Percentiles rank a stretch among this genome's conserved stretches.
These are phyloP conservation scores for Raffaelea ambrosiae DNA, from an alignment of 2,329 filamentous ascomycete species.

Conservation along the genomic window DNA sequence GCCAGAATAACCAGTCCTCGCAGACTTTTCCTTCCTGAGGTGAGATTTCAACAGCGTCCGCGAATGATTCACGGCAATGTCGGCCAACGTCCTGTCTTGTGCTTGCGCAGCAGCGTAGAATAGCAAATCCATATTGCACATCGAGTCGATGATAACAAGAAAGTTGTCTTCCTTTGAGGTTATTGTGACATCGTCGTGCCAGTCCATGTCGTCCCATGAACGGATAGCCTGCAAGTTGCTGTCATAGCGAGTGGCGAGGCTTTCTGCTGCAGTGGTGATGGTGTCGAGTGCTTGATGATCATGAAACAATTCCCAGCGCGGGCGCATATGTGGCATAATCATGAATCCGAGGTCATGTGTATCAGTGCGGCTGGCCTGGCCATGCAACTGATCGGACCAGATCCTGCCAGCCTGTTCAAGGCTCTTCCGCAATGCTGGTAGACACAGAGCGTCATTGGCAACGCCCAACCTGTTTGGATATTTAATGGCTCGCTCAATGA, in stretches of 20 bases:
- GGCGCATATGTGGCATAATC: constrained; percentile 2
- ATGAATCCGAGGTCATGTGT: constrained; percentile 50
- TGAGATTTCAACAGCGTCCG: too few species aligned
- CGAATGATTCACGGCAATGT: constrained; percentile 30
- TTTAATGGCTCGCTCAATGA: constrained; percentile 22
- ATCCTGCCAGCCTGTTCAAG: constrained; percentile 16
- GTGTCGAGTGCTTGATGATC: constrained; percentile 25
- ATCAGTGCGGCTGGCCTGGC: constrained; percentile 33
- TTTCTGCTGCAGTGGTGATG: constrained; percentile 32
- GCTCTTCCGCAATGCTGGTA: too few species aligned
- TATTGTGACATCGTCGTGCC: constrained; percentile 22
- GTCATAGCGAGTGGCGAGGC: constrained; percentile 33
- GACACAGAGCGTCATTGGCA: constrained; percentile 6
- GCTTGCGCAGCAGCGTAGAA: constrained; percentile 26
- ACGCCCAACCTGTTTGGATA: neutral
- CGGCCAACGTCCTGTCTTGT: constrained; percentile 16
- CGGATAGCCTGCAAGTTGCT: constrained; percentile 34
- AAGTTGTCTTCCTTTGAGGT: constrained; percentile 25
- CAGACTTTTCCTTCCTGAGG: constrained; percentile 28
- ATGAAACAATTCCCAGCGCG: constrained; percentile 7
- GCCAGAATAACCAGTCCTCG: constrained; percentile 13
- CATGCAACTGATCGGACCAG: constrained; percentile 26
- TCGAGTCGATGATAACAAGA: constrained; percentile 33
- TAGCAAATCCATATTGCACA: constrained; percentile 29
- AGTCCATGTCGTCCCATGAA: constrained; percentile 34